These are phyloP conservation scores for Torrubiella hemipterigena DNA, from an alignment of 2,329 filamentous ascomycete species.

Conservation along the genomic window DNA sequence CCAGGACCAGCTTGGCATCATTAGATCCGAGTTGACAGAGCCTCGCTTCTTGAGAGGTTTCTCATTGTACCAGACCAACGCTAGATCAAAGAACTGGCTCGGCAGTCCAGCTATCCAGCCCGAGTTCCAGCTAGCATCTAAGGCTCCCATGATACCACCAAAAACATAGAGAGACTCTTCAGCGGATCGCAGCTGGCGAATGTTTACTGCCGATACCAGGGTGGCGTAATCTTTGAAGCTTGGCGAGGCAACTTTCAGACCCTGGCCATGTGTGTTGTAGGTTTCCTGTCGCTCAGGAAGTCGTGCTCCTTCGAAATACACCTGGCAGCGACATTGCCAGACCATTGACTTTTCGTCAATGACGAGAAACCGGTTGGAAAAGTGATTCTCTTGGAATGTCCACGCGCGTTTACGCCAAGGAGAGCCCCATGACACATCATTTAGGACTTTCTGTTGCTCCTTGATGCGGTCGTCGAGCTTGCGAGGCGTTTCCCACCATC, in stretches of 20 bases:
- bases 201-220: neutral
- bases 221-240: neutral
- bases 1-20: neutral
- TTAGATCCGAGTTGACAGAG: neutral
- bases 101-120: neutral
- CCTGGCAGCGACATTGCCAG: neutral
- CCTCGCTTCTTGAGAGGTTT: neutral
- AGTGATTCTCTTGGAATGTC: slow-evolving; percentile 1
- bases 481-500: neutral
- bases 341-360: neutral
- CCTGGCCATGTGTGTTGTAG: neutral
- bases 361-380: neutral
- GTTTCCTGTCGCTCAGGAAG: neutral
- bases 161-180: neutral
- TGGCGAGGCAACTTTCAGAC: neutral
- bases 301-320: neutral
- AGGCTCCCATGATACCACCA: neutral
- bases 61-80: neutral
- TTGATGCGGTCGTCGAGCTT: neutral
- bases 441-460: neutral
- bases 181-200: neutral
- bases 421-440: neutral
- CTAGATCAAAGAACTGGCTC: neutral
- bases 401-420: slow-evolving; percentile 1
- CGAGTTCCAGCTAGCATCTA: neutral